These are phyloP conservation scores for Botryotinia globosa DNA, from an alignment of 2,329 filamentous ascomycete genomes.

Conservation along the genomic window DNA sequence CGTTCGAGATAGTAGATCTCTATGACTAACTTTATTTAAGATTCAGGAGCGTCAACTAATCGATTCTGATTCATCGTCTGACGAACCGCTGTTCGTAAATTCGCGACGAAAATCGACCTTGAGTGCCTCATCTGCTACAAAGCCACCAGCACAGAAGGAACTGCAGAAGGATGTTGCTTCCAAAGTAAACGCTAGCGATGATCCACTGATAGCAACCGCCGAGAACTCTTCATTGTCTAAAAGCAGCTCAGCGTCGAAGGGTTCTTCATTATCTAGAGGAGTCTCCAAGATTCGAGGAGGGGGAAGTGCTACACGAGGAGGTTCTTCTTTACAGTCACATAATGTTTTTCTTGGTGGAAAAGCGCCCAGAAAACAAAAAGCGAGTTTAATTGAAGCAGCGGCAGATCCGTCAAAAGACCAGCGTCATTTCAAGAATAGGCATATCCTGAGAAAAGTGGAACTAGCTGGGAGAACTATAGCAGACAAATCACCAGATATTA, in stretches of 20 bases:
- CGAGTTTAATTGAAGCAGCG: conserved; percentile 31
- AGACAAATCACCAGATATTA: conserved; percentile 43
- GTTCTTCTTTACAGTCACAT: conserved; percentile 18
- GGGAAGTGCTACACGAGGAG: conserved; percentile 29
- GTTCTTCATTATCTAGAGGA: background rate
- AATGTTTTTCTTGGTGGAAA: conserved; percentile 31
- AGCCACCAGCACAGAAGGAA: background rate
- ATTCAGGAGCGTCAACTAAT: background rate
- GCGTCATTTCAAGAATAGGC: conserved; percentile 43
- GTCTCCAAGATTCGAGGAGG: conserved; percentile 6
- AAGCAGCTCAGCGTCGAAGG: background rate
- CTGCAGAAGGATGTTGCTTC: background rate
- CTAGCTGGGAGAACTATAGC: conserved; percentile 45
- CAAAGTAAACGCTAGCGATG: background rate
- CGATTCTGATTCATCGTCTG: conserved; percentile 10
- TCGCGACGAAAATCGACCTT: background rate
- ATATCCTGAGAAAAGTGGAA: conserved; percentile 43
- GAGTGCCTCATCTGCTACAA: conserved; percentile 1
- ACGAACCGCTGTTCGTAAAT: conserved; percentile 8
- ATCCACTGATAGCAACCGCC: background rate
- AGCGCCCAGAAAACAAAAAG: conserved; percentile 22
- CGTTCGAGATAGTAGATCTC: background rate
- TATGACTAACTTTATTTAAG: background rate
- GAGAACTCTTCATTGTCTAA: background rate
- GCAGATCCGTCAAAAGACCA: conserved; percentile 44